Base-by-base conservation (phyloP, 768 basidiomycete genomes). In the Pleurotus tuber-regium region DNA sequence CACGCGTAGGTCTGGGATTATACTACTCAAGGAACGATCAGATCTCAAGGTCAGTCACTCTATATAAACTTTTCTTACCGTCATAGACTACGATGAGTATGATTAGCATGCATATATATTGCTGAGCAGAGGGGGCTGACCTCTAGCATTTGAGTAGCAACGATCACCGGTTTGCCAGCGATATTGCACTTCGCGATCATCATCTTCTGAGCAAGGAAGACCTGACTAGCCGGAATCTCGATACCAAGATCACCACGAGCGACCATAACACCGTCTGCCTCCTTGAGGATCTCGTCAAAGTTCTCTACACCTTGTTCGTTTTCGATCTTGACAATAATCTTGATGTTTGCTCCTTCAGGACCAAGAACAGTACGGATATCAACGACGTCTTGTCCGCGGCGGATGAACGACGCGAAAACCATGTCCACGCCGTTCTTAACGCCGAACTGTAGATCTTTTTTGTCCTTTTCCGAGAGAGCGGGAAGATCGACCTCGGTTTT, bases 151-250 rank as follows among this genome's bases (percentile, higher is more conserved):
- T 99, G 96, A 11, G 97, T 99, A 8, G 97, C 97, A 55, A 97
- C 95, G 66, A 99, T 98, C 63, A 92, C 90, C 35, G 97, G 95
- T 77, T 99, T 99, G 61, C 97, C 97, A 50, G 82, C 86, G 63
- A 96, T 89, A 78, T 97, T 98, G 76, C 94, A 97, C 76, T 98
- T 98, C 54, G 96, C 84, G 61, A 98, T 99, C 95, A 99, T 99
- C 96, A 98, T 98, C 78, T 99, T 99, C 70, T 99, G 97, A 6
- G 97, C 97, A 62, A 98, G 77, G 81, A 99, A 99, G 39, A 99
- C 97, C 66, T 98, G 97, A 63, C 88, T 90, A 38, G 97, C 93
- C n/a, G 97, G 97, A 61, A 99, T 99, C 73, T 99, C 97, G 63
- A 99, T 99, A 69, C 97, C 97, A 44, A 99, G 80, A 68, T 99